Evolutionary conservation across 2,329 filamentous ascomycete species (phyloP), one percentile per base, ranked within the genome.

Genomic region (Claviceps sp.): DNA sequence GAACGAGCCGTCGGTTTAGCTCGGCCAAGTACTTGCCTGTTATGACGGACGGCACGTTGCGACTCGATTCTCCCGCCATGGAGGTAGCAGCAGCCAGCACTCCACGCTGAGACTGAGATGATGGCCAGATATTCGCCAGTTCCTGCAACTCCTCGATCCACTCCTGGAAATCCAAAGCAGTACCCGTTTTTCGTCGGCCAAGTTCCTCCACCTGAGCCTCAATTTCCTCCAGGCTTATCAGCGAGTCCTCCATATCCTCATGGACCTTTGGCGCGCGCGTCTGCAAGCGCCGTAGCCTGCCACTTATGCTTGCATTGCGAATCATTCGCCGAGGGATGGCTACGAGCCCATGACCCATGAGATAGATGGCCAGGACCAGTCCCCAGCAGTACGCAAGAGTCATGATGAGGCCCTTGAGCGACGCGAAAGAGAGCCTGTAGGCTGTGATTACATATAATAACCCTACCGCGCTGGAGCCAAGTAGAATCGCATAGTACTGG

Each of bases 91-190:
- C 64, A 46, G 65, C 61, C 45, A 67, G 58, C 45, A 67, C 64
- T 50, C 73, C 69, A 2, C 77, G 73, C 44, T 72, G 72, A 2
- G 77, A 73, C 43, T 72, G 72, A 4, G 73, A 71, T 58, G 91
- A 24, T 3, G 41, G 87, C 2, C 83, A 79, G 5, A 88, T 67
- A 59, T 79, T 83, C 45, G 82, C 82, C 56, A 84, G 80, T 57
- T 97, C 91, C 2, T 81, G 83, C 37, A 98, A 72, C 63, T 98
- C 93, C 58, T 97, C 91, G 57, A 98, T 95, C 93, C 93, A 98
- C 59, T 95, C 90, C 58, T 84, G 81, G 62, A 90, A 93, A 43
- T 85, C 78, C 51, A 74, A 72, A 5, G 87, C 83, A 24, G 82
- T 87, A 16, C 86, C 88, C 2, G 80, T 84, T 71, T 95, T 96